These are phyloP conservation scores for Corniculantispora saksenae DNA, from an alignment of 2,329 filamentous ascomycete species.

Conservation along the genomic window DNA sequence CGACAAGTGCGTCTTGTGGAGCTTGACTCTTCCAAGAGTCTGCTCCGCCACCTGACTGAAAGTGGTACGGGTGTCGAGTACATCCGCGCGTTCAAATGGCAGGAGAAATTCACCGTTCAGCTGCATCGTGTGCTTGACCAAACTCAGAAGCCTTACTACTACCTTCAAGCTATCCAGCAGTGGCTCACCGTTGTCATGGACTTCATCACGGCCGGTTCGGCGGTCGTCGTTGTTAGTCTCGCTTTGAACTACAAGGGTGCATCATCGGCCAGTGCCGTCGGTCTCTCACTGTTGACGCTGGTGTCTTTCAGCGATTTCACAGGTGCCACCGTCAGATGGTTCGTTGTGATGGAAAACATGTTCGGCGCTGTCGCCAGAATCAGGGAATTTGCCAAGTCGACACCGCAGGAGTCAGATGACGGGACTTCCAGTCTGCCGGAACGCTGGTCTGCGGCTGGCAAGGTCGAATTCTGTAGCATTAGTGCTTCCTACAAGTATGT, in stretches of 20 bases:
- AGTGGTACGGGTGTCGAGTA: conserved; percentile 46
- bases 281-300: conserved; percentile 22
- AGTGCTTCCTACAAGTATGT: conserved; percentile 7
- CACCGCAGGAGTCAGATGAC: conserved; percentile 1
- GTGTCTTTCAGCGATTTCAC: conserved; percentile 29
- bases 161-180: conserved; percentile 54
- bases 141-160: conserved; percentile 56
- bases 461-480: not conserved
- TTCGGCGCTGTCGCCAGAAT: conserved; percentile 11
- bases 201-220: conserved; percentile 45
- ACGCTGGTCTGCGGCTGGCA: conserved; percentile 1
- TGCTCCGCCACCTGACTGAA: conserved; percentile 42
- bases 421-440: not conserved
- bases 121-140: conserved; percentile 49
- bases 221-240: conserved; percentile 45
- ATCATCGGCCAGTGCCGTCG: conserved; percentile 14
- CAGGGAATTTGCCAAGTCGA: not conserved
- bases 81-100: conserved; percentile 57
- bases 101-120: conserved; percentile 40
- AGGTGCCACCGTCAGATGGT: conserved; percentile 30
- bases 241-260: conserved; percentile 33
- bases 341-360: conserved; percentile 22
- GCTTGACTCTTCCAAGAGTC: conserved; percentile 35
- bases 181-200: conserved; percentile 54
- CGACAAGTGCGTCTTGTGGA: conserved; percentile 39